Evolutionary conservation across 2,329 filamentous ascomycete species (phyloP).

Genomic region (Colletotrichum tabaci): DNA sequence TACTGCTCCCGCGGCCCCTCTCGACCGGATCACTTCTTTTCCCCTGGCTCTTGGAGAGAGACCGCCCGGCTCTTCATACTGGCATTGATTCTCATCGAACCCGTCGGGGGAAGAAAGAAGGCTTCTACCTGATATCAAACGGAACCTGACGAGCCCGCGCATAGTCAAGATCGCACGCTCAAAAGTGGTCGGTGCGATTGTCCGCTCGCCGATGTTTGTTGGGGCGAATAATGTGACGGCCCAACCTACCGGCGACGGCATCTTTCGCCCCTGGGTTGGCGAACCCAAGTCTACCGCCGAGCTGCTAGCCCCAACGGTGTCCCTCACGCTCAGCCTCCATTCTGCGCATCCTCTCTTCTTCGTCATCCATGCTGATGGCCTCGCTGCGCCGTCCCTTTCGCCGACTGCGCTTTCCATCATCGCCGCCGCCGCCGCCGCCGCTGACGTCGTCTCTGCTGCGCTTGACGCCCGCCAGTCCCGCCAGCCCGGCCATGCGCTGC

Average conservation of each 20-base stretch:
- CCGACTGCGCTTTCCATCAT: conserved; percentile 54
- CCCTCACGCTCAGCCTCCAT: conserved; percentile 74
- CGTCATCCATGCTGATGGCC: conserved; percentile 61
- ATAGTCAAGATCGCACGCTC: background rate
- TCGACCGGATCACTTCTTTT: background rate
- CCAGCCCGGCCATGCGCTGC: conserved; percentile 72
- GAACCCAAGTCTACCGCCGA: background rate
- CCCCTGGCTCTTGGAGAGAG: no score
- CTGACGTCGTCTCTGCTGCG: conserved; percentile 62
- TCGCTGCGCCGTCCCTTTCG: conserved; percentile 66
- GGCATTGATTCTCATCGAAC: background rate
- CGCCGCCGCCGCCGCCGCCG: conserved; percentile 60
- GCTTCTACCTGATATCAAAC: background rate
- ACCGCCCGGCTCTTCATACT: background rate
- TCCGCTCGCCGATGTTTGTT: background rate
- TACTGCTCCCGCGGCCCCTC: background rate
- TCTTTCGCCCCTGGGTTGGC: background rate
- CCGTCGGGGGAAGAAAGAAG: background rate
- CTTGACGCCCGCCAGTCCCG: conserved; percentile 63
- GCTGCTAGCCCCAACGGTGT: conserved; percentile 61
- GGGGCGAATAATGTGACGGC: conserved; percentile 14
- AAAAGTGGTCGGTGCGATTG: conserved; percentile 23
- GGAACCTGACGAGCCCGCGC: background rate
- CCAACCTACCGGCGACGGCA: conserved; percentile 3
- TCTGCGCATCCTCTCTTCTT: conserved; percentile 68